phyloP scores from a whole-genome alignment of 768 basidiomycete genomes.

The Boletus rex-veris region DNA sequence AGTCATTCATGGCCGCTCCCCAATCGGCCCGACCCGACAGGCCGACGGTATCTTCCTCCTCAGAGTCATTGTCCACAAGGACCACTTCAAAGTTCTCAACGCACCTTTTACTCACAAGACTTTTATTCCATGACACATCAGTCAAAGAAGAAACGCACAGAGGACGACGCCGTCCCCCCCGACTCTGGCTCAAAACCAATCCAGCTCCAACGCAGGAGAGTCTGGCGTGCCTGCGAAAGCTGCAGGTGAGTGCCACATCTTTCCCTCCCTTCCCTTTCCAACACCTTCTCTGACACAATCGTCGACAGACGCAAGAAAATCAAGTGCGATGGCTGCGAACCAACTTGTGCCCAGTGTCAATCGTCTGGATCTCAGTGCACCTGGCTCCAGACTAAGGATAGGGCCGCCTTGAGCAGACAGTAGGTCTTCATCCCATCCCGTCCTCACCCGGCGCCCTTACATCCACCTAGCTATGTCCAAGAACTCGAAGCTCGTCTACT shows the following conservation, averaged over 20 bases:
- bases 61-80: conserved; percentile 22
- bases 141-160: conserved; percentile 75
- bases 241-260: conserved; percentile 59
- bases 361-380: conserved; percentile 75
- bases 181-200: conserved; percentile 68
- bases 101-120: conserved; percentile 40
- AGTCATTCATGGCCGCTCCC: conserved; percentile 29
- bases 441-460: conserved; percentile 17
- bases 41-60: conserved; percentile 34
- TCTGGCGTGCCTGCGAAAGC: conserved; percentile 88
- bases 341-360: conserved; percentile 79
- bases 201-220: conserved; percentile 72
- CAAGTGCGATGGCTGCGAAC: conserved; percentile 87
- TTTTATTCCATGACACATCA: conserved; percentile 48
- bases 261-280: not conserved
- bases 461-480: conserved; percentile 70
- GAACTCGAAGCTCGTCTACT: conserved; percentile 84
- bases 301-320: conserved; percentile 79
- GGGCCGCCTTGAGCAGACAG: conserved; percentile 88
- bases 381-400: conserved; percentile 90
- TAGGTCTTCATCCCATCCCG: conserved; percentile 38
- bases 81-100: conserved; percentile 17
- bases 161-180: conserved; percentile 46
- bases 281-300: conserved; percentile 17
- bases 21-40: conserved; percentile 36